Percentiles rank a stretch among this genome's conserved stretches.
Evolutionary conservation across 176 grass and related monocot genomes (phyloP).

Genomic region (Aegilops speltoides): DNA sequence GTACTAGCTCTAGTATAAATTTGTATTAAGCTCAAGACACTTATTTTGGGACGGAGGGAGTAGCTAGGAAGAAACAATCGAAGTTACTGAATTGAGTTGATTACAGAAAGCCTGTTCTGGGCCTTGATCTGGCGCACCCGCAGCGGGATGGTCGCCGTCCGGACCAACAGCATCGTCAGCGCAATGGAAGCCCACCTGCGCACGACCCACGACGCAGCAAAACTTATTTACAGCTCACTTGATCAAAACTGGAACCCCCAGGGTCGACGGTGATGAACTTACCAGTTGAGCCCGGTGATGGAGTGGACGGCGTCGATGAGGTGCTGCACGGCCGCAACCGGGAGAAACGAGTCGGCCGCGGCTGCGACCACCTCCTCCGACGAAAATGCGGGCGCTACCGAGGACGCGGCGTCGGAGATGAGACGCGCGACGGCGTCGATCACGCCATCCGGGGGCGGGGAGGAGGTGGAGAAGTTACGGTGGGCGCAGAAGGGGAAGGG

Average conservation of each 20-base stretch:
- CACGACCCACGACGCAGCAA: background rate
- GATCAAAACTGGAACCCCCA: background rate
- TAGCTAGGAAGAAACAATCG: background rate
- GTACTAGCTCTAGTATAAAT: no score
- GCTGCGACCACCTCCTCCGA: constrained; percentile 72
- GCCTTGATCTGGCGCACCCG: no score
- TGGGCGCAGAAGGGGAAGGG: constrained; percentile 5
- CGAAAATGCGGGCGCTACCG: background rate
- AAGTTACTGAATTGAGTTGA: background rate
- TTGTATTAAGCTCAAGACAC: no score
- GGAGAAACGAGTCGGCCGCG: constrained; percentile 59
- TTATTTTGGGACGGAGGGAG: no score
- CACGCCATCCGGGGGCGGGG: background rate
- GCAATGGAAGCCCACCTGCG: constrained; percentile 84
- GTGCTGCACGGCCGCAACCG: constrained; percentile 64
- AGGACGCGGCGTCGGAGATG: constrained; percentile 31
- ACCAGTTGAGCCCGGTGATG: constrained; percentile 83
- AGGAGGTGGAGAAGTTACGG: constrained; percentile 22
- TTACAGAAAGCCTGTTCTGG: no score
- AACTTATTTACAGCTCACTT: background rate
- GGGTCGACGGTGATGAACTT: background rate
- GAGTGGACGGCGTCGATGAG: constrained; percentile 61
- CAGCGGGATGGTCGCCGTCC: constrained; percentile 20
- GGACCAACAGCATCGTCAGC: constrained; percentile 61
- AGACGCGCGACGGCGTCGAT: constrained; percentile 24